Percentiles rank a stretch among this genome's conserved stretches.
These are phyloP conservation scores for Nemania bipapillata DNA, from an alignment of 2,329 filamentous ascomycete genomes.

Conservation along the genomic window DNA sequence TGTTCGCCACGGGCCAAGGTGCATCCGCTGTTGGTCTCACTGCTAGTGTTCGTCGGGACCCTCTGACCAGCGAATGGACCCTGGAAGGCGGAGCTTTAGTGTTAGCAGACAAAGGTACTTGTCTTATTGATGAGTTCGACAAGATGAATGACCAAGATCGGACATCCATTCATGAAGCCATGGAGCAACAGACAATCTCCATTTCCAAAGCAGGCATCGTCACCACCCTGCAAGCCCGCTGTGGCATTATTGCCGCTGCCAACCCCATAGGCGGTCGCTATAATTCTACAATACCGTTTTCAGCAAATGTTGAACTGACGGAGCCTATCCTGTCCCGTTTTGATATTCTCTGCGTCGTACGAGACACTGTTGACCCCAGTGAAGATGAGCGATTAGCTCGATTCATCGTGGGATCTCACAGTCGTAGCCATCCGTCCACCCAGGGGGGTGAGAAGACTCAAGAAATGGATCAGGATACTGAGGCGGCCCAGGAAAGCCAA, in stretches of 20 bases:
- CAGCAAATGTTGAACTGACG: slow-evolving; percentile 93
- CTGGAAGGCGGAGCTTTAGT: slow-evolving; percentile 95
- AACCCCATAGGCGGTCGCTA: slow-evolving; percentile 97
- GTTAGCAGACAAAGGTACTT: slow-evolving; percentile 92
- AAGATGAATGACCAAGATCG: slow-evolving; percentile 99
- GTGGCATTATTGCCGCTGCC: slow-evolving; percentile 93
- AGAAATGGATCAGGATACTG: slow-evolving; percentile 70
- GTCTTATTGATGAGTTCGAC: slow-evolving; percentile 98
- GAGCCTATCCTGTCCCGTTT: slow-evolving; percentile 98
- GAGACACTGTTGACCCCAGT: slow-evolving; percentile 89
- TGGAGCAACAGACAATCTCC: slow-evolving; percentile 99
- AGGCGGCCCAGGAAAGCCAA: slow-evolving; percentile 50
- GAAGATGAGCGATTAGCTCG: slow-evolving; percentile 93
- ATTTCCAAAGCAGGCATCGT: slow-evolving; percentile 99
- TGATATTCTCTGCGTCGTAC: slow-evolving; percentile 94
- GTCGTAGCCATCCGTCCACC: slow-evolving; percentile 77
- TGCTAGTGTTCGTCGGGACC: slow-evolving; percentile 93
- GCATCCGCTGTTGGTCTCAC: slow-evolving; percentile 97
- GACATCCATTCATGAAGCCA: slow-evolving; percentile 98
- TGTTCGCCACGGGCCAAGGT: slow-evolving; percentile 97
- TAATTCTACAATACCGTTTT: slow-evolving; percentile 95
- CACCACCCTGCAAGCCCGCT: slow-evolving; percentile 93
- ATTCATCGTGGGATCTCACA: slow-evolving; percentile 95
- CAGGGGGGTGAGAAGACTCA: slow-evolving; percentile 66
- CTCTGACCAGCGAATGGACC: slow-evolving; percentile 96